Conservation (phyloP, 192 early-diverging fungal genomes). For the Entomortierella parvispora region DNA sequence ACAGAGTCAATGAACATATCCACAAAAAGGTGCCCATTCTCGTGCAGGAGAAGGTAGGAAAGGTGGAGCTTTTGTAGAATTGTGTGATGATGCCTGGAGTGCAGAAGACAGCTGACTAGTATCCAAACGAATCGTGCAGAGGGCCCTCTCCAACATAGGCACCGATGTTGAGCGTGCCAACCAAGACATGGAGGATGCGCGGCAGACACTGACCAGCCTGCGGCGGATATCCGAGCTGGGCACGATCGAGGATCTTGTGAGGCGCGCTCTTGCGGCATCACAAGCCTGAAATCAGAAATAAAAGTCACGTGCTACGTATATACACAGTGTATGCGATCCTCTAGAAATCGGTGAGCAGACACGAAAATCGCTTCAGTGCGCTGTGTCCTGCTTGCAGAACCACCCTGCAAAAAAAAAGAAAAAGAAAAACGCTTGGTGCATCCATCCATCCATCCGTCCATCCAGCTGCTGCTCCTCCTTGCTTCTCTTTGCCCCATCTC, state of each 20-base stretch:
- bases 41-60: slow-evolving; percentile 42
- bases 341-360: no score
- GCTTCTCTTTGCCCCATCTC: not conserved
- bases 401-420: slow-evolving; percentile 1
- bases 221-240: slow-evolving; percentile 30
- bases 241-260: slow-evolving; percentile 30
- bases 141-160: slow-evolving; percentile 13
- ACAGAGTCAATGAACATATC: slow-evolving; percentile 44
- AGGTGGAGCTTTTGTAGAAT: not conserved
- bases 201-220: slow-evolving; percentile 32
- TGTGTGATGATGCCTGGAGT: not conserved
- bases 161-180: slow-evolving; percentile 34
- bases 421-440: not conserved
- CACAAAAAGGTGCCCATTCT: slow-evolving; percentile 44
- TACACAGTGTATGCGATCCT: no score
- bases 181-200: slow-evolving; percentile 47
- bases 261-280: slow-evolving; percentile 7
- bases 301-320: no score
- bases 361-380: no score
- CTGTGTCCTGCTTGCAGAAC: no score
- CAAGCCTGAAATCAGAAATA: not conserved
- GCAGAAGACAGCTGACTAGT: not conserved
- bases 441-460: not conserved
- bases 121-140: slow-evolving; percentile 1
- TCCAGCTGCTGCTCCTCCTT: not conserved